Base-by-base conservation (phyloP, 1,284 basidiomycete species). In the Rhodotorula sp. region DNA sequence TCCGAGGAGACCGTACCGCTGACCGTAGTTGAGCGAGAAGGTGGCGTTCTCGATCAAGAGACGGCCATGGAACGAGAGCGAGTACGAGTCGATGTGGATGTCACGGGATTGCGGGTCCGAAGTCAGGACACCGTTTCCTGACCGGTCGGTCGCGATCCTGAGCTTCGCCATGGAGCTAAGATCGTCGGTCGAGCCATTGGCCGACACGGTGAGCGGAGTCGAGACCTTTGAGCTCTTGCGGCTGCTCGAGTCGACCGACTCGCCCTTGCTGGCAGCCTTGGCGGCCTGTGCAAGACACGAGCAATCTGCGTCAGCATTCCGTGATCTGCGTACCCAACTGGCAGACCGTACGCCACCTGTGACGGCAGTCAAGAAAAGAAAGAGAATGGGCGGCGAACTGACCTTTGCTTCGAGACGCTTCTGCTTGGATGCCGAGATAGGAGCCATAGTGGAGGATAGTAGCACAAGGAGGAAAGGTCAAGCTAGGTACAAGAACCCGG, bases 11-110 rank as follows among this genome's bases (percentile, higher is more conserved):
- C 95, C 95, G 80, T 99, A 87, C 79, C 93, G 84, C 81, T 98
- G 92, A 12, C 95, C 95, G 79, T 97, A 98, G 83, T 98, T 98
- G 78, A 98, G 89, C n/a, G 91, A 82, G 76, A 94, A 87, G 81
- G 89, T 87, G 64, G 93, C 94, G 74, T 87, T 88, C 82, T 98
- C 95, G 78, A 98, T 89, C 76, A 98, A 86, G 37, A 98, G 84
- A 68, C 95, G 88, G 51, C 95, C 95, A 80, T 99, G 95, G 87
- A 98, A 99, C 6, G 94, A 97, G 67, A 99, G 87, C 7, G 94
- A 96, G 82, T 89, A 99, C 63, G 89, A 87, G 80, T 97, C 93
- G 77, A 99, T 95, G 84, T 98, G 97, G 85, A 99, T 90, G 84
- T 99, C 95, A 74, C 95, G 89, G 68, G 88, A 87, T 82, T 97